A percentile compares a stretch with the other conserved stretches of the same genome.
These are phyloP conservation scores for Monascus purpureus DNA, from an alignment of 495 filamentous ascomycete genomes.

Conservation along the genomic window DNA sequence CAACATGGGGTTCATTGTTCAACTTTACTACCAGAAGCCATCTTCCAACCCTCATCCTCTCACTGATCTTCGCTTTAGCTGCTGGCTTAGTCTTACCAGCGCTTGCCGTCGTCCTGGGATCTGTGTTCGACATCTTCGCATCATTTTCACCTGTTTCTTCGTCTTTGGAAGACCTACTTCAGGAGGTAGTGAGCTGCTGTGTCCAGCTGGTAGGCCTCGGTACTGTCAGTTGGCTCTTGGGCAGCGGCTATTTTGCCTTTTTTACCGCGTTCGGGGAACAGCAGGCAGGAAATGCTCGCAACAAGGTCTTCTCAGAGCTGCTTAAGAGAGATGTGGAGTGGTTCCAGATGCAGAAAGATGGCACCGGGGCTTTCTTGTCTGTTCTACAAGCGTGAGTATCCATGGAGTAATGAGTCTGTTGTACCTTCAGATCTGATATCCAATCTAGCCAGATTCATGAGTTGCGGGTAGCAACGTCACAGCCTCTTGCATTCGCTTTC, in stretches of 20 bases:
- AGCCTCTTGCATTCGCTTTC: constrained; percentile 56
- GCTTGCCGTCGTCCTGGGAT: constrained; percentile 59
- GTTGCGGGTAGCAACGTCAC: constrained; percentile 64
- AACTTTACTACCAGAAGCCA: constrained; percentile 56
- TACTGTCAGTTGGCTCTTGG: constrained; percentile 46
- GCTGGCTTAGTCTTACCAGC: constrained; percentile 49
- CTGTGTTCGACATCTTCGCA: constrained; percentile 59
- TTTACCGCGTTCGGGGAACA: constrained; percentile 74
- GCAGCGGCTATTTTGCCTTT: constrained; percentile 45
- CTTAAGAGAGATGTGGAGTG: constrained; percentile 62
- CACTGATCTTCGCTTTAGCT: constrained; percentile 40
- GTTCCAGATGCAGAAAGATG: constrained; percentile 64
- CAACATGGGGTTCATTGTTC: constrained; percentile 53
- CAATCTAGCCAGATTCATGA: constrained; percentile 59
- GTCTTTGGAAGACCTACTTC: constrained; percentile 32
- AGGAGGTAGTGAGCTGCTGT: constrained; percentile 42
- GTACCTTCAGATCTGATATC: constrained; percentile 2
- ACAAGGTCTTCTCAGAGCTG: constrained; percentile 50
- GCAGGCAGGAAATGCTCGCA: constrained; percentile 53
- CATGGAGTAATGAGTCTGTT: no score
- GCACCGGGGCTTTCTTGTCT: constrained; percentile 56
- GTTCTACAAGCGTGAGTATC: constrained; percentile 63
- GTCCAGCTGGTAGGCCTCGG: constrained; percentile 47
- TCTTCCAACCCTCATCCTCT: constrained; percentile 33
- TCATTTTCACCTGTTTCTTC: constrained; percentile 46